Conservation (phyloP, 225 moss, liverwort and hornwort genomes). For the Sphagnum contortum region DNA sequence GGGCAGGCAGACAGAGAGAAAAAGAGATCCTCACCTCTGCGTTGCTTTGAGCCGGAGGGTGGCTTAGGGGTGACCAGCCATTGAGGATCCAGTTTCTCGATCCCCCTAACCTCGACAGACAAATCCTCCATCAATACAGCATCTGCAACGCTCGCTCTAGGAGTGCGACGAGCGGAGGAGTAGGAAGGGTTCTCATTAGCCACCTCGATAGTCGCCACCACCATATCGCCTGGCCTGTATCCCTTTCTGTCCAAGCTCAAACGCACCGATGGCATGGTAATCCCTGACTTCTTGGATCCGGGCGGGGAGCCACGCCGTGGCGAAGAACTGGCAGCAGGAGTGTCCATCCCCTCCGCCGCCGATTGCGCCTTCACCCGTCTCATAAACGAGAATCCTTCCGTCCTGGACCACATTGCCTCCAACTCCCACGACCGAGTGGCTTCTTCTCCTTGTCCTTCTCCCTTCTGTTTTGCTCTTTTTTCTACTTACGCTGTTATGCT, state of each 20-base stretch:
- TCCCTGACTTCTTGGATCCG: background rate
- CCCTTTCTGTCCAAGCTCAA: slow-evolving; percentile 69
- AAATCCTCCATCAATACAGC: slow-evolving; percentile 94
- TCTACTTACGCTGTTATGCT: too few species aligned
- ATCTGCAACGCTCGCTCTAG: slow-evolving; percentile 40
- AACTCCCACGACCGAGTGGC: too few species aligned
- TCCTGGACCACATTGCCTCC: slow-evolving; percentile 30
- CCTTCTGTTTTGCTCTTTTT: too few species aligned
- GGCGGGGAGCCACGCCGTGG: slow-evolving; percentile 9
- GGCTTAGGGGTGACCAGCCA: slow-evolving; percentile 73
- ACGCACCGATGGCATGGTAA: slow-evolving; percentile 29
- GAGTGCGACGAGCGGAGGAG: slow-evolving; percentile 8
- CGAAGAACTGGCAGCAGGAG: slow-evolving; percentile 8
- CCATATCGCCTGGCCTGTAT: slow-evolving; percentile 81
- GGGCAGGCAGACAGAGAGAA: too few species aligned
- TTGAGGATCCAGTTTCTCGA: slow-evolving; percentile 91
- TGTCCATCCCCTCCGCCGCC: slow-evolving; percentile 16
- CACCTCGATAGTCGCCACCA: slow-evolving; percentile 70
- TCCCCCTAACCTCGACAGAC: slow-evolving; percentile 81
- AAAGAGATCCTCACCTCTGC: slow-evolving; percentile 45
- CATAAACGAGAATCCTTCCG: slow-evolving; percentile 50
- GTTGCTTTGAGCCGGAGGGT: slow-evolving; percentile 54
- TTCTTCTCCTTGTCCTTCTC: too few species aligned
- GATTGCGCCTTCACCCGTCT: slow-evolving; percentile 24
- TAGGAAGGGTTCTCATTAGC: slow-evolving; percentile 31